Base-by-base conservation (phyloP, 805 yeast genomes). In the Kluyveromyces aestuarii region DNA sequence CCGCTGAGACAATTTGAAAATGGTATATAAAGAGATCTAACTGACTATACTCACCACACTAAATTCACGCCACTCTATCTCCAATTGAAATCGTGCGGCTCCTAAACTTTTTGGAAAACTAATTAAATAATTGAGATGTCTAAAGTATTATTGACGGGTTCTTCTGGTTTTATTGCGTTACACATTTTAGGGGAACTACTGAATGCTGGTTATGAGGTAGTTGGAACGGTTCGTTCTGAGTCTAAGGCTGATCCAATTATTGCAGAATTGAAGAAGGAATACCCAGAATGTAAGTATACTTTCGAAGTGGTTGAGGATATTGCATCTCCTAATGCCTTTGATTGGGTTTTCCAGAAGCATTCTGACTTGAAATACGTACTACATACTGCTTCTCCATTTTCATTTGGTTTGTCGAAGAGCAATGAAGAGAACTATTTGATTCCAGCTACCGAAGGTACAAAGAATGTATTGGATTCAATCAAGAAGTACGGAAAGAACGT, bases 361-460 rank as follows among this genome's bases (percentile, higher is more conserved):
- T 74, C 75, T 35, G 82, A 79, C 40, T 73, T 79, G 48, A 67
- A 68, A 11, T 76, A 73, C 35, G 80, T 81, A 45, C 55, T 80
- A 40, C 87, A 81, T 61, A 72, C 82, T 9, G 86, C 87, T 2
- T 74, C 83, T 13, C 84, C 86, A 13, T 75, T 75, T 58, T 66
- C 71, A 27, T 74, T 72, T 58, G 69, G 72, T 10, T 63, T 70
- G 18, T 62, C 68, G 13, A 69, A 72, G 51, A 66, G 73, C 36
- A 59, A 55, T 33, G 81, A 74, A 49, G 72, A 73, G 45, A 81
- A 76, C 18, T 66, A 80, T 47, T 63, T 80, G 49, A 68, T 61
- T 21, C 86, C 87, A 3, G 84, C 85, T 1, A 64, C 77, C 5
- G 60, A 70, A 17, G 84, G 84, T 35, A 79, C 83, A 25, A 66